Evolutionary conservation across 805 yeast species (phyloP).

Genomic region (Spathaspora arborariae): DNA sequence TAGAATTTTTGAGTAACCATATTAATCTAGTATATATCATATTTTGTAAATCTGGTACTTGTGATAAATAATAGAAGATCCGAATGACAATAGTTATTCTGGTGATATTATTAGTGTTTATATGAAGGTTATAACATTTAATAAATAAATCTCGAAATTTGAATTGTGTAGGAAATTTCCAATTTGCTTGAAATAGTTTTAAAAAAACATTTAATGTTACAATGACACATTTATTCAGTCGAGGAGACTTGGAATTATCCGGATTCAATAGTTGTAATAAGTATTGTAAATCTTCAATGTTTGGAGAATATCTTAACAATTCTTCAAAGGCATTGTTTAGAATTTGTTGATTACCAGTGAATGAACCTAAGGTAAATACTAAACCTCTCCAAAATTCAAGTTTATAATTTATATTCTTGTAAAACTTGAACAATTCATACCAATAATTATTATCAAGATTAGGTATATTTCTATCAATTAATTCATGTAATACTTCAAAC

Average conservation of each 20-base stretch:
- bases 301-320: constrained; percentile 23
- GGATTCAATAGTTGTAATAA: constrained; percentile 19
- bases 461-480: neutral
- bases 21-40: constrained; percentile 16
- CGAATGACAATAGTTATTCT: constrained; percentile 39
- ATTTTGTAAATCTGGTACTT: constrained; percentile 6
- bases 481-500: constrained; percentile 23
- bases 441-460: neutral
- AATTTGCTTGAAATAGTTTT: constrained; percentile 37
- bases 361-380: constrained; percentile 52
- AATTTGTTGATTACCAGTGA: constrained; percentile 44
- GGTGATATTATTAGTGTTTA: constrained; percentile 40
- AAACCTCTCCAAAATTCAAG: constrained; percentile 53
- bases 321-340: constrained; percentile 40
- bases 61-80: constrained; percentile 40
- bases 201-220: constrained; percentile 28
- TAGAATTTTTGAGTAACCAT: constrained; percentile 30
- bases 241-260: neutral
- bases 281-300: constrained; percentile 2
- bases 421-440: constrained; percentile 5
- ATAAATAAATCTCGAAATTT: constrained; percentile 37
- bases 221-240: constrained; percentile 19
- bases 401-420: neutral
- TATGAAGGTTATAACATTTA: constrained; percentile 52
- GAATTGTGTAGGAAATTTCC: constrained; percentile 25